These are phyloP conservation scores for Vigna reflexopilosa DNA, from an alignment of 306 rosid species.

Conservation along the genomic window DNA sequence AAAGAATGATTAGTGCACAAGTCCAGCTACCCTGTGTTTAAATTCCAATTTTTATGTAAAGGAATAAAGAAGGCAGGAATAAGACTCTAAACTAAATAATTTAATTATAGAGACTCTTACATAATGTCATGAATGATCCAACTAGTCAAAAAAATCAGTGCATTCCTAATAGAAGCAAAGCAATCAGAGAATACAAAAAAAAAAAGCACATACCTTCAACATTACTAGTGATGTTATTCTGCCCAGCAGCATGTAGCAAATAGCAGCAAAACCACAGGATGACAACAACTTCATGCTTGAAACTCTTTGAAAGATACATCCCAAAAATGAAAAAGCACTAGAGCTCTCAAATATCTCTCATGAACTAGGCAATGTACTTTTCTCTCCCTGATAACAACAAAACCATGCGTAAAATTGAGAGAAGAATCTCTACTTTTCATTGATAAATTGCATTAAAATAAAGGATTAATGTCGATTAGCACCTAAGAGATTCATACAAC, in stretches of 20 bases:
- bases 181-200: no score
- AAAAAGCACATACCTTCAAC: slow-evolving; percentile 62
- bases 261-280: slow-evolving; percentile 60
- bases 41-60: no score
- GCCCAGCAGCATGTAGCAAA: slow-evolving; percentile 51
- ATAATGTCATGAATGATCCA: no score
- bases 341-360: slow-evolving; percentile 40
- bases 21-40: no score
- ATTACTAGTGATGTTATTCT: slow-evolving; percentile 47
- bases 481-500: slow-evolving; percentile 1
- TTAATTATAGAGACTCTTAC: no score
- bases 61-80: no score
- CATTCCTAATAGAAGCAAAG: no score
- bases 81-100: no score
- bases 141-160: no score
- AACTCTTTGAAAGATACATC: slow-evolving; percentile 66
- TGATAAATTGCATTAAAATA: neutral
- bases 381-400: slow-evolving; percentile 52
- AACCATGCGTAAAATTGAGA: neutral
- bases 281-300: slow-evolving; percentile 51
- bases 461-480: neutral
- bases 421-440: neutral
- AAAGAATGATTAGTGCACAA: no score
- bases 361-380: slow-evolving; percentile 29
- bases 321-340: slow-evolving; percentile 35